Conservation (phyloP, 176 grass and related monocot genomes). For the Tillandsia leiboldiana region DNA sequence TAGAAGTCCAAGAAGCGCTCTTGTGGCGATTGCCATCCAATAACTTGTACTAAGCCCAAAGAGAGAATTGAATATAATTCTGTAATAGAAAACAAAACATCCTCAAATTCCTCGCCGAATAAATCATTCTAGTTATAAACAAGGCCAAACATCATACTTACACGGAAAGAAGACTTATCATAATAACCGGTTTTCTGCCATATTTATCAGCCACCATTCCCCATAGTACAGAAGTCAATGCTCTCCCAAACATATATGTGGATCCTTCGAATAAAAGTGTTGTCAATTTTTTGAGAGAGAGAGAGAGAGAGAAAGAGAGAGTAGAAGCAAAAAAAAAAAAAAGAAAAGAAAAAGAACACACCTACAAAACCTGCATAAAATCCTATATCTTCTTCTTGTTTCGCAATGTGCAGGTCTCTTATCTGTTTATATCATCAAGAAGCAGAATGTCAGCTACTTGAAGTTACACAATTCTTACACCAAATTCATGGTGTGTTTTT, state of each 20-base stretch:
- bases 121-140: background rate
- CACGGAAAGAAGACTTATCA: conserved; percentile 43
- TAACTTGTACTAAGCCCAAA: conserved; percentile 64
- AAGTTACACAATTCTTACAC: background rate
- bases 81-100: conserved; percentile 20
- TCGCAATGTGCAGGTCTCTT: conserved; percentile 50
- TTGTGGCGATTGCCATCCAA: conserved; percentile 56
- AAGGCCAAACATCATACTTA: conserved; percentile 18
- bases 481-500: background rate
- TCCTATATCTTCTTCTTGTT: conserved; percentile 60
- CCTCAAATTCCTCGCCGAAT: conserved; percentile 9
- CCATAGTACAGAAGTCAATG: conserved; percentile 52
- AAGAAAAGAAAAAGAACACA: conserved; percentile 19
- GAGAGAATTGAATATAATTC: conserved; percentile 47
- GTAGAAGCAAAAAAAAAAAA: conserved; percentile 11
- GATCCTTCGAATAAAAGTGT: conserved; percentile 32
- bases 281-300: background rate
- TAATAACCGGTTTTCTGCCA: conserved; percentile 56
- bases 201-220: conserved; percentile 57
- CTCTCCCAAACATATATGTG: conserved; percentile 64
- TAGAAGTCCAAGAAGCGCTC: conserved; percentile 39
- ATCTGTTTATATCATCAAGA: conserved; percentile 26
- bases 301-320: background rate
- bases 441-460: background rate
- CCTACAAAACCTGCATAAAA: conserved; percentile 75